A percentile compares a stretch with the other conserved stretches of the same genome.
Conservation (phyloP, 768 basidiomycete genomes). For the Suillus alpinus region DNA sequence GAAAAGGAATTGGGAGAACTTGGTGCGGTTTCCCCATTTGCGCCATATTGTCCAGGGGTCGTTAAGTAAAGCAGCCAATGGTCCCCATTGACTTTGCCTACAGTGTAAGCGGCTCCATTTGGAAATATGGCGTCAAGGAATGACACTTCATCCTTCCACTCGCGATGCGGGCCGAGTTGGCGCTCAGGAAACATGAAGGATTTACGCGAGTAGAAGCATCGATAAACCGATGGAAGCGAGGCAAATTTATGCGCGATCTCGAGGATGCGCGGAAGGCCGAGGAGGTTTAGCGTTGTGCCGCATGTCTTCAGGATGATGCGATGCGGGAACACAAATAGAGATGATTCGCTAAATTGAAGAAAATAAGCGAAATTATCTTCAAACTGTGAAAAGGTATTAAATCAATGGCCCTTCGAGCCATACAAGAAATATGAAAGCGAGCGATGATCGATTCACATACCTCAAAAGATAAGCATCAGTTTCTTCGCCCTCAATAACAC, state of each 20-base stretch:
- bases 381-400: neutral
- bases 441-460: slow-evolving; percentile 42
- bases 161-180: slow-evolving; percentile 86
- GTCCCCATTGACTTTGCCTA: slow-evolving; percentile 97
- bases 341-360: slow-evolving; percentile 78
- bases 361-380: slow-evolving; percentile 13
- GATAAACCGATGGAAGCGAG: slow-evolving; percentile 67
- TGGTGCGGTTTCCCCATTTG: slow-evolving; percentile 20
- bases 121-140: slow-evolving; percentile 89
- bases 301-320: slow-evolving; percentile 98
- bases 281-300: slow-evolving; percentile 95
- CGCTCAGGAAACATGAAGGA: slow-evolving; percentile 99
- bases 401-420: neutral
- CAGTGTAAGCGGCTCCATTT: slow-evolving; percentile 89
- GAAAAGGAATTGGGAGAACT: slow-evolving; percentile 15
- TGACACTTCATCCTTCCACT: slow-evolving; percentile 91
- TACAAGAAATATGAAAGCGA: slow-evolving; percentile 4
- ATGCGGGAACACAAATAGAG: slow-evolving; percentile 92
- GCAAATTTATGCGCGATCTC: slow-evolving; percentile 80
- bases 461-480: slow-evolving; percentile 95
- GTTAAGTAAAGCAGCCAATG: slow-evolving; percentile 98
- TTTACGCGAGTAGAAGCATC: slow-evolving; percentile 98
- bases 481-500: slow-evolving; percentile 82
- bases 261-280: slow-evolving; percentile 92
- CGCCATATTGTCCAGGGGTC: slow-evolving; percentile 41